Conservation (phyloP, 495 filamentous ascomycete genomes). For the Halenospora varia region DNA sequence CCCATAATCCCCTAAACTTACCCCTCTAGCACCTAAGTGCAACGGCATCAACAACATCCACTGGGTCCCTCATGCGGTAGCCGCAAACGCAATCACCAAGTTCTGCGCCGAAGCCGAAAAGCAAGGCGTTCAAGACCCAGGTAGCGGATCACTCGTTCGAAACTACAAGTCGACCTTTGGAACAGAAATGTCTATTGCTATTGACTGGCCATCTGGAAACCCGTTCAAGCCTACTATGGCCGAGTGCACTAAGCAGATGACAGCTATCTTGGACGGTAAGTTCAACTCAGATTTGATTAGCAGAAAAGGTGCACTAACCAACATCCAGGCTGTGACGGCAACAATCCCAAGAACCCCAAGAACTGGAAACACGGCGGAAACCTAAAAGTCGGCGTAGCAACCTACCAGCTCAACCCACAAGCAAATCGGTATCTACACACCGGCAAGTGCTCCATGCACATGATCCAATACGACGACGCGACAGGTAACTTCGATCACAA, state of each 20-base stretch:
- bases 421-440: not conserved
- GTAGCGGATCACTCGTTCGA: not conserved
- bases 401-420: not conserved
- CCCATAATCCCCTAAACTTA: no score
- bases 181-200: not conserved
- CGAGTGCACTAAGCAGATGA: not conserved
- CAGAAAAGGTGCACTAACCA: no score
- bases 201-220: not conserved
- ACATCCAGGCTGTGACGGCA: not conserved
- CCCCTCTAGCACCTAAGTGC: no score
- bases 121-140: not conserved
- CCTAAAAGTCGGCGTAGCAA: not conserved
- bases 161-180: not conserved
- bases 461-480: not conserved
- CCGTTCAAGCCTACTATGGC: not conserved
- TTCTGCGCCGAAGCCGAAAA: not conserved
- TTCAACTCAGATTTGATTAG: no score
- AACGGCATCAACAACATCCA: not conserved
- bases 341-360: not conserved
- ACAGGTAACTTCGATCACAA: not conserved
- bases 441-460: not conserved
- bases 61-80: not conserved
- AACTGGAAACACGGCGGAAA: not conserved
- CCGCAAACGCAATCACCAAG: not conserved
- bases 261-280: not conserved